phyloP scores from a whole-genome alignment of 2,329 filamentous ascomycete species.

The Epichloe bromicola region DNA sequence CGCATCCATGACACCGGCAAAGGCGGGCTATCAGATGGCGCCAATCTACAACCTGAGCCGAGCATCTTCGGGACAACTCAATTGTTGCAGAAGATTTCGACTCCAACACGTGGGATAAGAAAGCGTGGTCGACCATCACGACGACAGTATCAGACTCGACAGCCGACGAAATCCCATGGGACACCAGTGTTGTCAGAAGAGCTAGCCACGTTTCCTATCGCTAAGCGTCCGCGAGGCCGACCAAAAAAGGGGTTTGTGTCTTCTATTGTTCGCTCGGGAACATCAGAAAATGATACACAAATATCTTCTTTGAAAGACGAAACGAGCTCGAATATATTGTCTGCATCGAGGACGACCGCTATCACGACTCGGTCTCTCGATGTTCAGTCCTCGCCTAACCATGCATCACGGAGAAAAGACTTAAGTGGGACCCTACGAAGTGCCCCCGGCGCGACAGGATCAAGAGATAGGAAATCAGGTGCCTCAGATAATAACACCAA shows the following conservation, averaged over 20 bases:
- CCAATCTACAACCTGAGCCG: neutral
- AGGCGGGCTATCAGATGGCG: constrained; percentile 5
- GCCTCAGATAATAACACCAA: neutral
- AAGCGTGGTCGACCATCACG: constrained; percentile 21
- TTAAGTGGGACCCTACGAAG: neutral
- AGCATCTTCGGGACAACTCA: neutral
- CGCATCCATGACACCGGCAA: neutral
- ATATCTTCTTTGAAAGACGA: neutral
- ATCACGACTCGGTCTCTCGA: neutral
- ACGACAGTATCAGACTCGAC: constrained; percentile 8
- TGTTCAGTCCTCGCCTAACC: neutral
- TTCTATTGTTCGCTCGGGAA: neutral
- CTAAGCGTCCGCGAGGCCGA: constrained; percentile 16
- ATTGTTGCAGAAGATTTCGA: neutral
- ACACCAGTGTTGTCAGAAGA: neutral
- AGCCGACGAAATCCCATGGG: neutral
- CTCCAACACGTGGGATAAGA: constrained; percentile 6
- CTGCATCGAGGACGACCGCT: neutral
- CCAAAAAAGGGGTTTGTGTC: constrained; percentile 10
- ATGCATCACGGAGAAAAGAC: neutral
- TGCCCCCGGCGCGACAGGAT: neutral
- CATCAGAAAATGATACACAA: neutral
- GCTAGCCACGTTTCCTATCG: neutral
- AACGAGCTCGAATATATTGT: neutral
- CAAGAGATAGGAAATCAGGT: neutral